Percentiles rank a stretch among this genome's conserved stretches.
These are phyloP conservation scores for Hypomyces perniciosus DNA, from an alignment of 2,329 filamentous ascomycete species.

Conservation along the genomic window DNA sequence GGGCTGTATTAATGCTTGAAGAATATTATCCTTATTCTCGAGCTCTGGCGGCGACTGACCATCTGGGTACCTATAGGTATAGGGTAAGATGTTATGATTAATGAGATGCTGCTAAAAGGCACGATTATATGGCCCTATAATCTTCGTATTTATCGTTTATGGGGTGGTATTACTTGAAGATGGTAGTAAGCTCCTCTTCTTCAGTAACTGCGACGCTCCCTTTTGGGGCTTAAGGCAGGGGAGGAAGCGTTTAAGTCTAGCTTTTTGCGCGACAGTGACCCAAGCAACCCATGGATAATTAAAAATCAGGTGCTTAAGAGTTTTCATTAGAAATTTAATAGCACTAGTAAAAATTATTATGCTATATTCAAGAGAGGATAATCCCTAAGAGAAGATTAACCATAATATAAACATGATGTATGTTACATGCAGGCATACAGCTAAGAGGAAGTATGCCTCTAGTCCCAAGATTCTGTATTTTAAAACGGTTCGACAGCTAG, in stretches of 20 bases:
- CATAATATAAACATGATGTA: no score
- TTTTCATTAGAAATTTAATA: background rate
- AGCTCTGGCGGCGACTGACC: constrained; percentile 13
- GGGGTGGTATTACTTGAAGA: constrained; percentile 2
- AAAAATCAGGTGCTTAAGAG: background rate
- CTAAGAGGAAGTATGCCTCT: no score
- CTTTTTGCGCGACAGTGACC: background rate
- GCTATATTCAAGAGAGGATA: no score
- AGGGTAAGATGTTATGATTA: constrained; percentile 14
- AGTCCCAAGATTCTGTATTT: no score
- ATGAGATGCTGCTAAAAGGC: constrained; percentile 18
- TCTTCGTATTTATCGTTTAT: constrained; percentile 12
- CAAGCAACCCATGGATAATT: background rate
- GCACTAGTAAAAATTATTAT: no score
- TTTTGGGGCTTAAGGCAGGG: background rate
- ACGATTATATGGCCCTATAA: constrained; percentile 17
- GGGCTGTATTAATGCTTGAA: constrained; percentile 6
- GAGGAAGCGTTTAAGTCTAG: background rate
- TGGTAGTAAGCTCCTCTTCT: constrained; percentile 9
- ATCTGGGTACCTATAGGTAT: constrained; percentile 14
- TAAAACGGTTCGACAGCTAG: no score
- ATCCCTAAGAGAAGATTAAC: no score
- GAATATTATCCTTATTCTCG: constrained; percentile 18
- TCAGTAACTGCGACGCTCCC: background rate
- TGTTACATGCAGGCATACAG: no score